These are phyloP conservation scores for Trichoderma aggressivum DNA, from an alignment of 2,329 filamentous ascomycete genomes.

Conservation along the genomic window DNA sequence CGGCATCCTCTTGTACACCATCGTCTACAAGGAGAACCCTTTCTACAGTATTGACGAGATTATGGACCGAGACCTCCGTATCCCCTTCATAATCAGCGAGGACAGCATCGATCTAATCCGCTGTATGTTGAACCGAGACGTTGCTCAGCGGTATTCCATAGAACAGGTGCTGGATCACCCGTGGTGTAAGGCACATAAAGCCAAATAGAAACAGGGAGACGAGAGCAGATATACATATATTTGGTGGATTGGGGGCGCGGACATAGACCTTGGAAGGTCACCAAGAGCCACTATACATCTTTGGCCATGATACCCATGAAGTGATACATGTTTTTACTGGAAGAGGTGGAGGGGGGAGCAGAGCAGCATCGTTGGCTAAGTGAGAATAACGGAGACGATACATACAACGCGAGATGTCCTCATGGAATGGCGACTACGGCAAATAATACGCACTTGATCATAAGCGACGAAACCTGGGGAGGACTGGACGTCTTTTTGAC, in stretches of 20 bases:
- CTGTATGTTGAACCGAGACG: slow-evolving; percentile 88
- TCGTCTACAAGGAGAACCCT: slow-evolving; percentile 98
- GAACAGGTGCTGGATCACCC: slow-evolving; percentile 81
- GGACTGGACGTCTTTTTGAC: not conserved
- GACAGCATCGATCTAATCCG: slow-evolving; percentile 90
- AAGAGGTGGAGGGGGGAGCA: not conserved
- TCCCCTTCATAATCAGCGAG: slow-evolving; percentile 85
- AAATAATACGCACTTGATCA: not conserved
- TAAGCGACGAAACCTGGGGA: not conserved
- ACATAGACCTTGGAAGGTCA: slow-evolving; percentile 12
- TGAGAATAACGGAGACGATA: not conserved
- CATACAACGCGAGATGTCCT: not conserved
- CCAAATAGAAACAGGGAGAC: not conserved
- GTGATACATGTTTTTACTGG: slow-evolving; percentile 2
- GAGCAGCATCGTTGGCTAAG: not conserved
- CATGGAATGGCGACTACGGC: not conserved
- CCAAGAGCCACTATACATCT: slow-evolving; percentile 7
- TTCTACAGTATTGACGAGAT: slow-evolving; percentile 99
- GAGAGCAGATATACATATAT: not conserved
- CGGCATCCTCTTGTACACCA: slow-evolving; percentile 94
- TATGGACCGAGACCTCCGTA: slow-evolving; percentile 90
- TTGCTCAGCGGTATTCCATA: slow-evolving; percentile 79
- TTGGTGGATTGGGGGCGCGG: not conserved
- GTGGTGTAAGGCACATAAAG: slow-evolving; percentile 56
- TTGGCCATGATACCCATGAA: slow-evolving; percentile 21